Percentiles rank a stretch among this genome's conserved stretches.
These are phyloP conservation scores for Papiliotrema fonsecae DNA, from an alignment of 1,284 basidiomycete species.

Conservation along the genomic window DNA sequence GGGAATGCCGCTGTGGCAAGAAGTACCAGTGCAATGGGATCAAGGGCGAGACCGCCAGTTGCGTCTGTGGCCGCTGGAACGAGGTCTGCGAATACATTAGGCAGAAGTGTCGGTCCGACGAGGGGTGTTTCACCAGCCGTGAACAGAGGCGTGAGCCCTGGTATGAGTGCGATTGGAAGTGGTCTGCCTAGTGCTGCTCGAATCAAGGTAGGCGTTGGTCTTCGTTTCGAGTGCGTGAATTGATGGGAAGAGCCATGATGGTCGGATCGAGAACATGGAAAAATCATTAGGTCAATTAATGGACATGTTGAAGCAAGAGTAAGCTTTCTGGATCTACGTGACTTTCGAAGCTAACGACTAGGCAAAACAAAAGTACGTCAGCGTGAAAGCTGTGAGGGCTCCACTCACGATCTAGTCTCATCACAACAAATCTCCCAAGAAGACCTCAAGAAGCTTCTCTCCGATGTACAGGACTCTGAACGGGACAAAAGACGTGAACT, in stretches of 20 bases:
- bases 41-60: slow-evolving; percentile 17
- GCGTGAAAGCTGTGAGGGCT: not conserved
- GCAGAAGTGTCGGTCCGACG: slow-evolving; percentile 7
- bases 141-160: slow-evolving; percentile 2
- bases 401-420: slow-evolving; percentile 1
- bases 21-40: slow-evolving; percentile 1
- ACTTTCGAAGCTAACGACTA: slow-evolving; percentile 4
- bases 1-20: slow-evolving; percentile 5
- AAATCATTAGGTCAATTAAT: slow-evolving; percentile 33
- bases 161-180: slow-evolving; percentile 20
- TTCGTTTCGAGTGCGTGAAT: not conserved
- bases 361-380: slow-evolving; percentile 28
- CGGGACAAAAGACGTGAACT: slow-evolving; percentile 40
- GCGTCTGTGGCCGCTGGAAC: slow-evolving; percentile 8
- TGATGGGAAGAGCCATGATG: slow-evolving; percentile 1
- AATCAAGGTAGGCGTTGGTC: slow-evolving; percentile 17
- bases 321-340: slow-evolving; percentile 4
- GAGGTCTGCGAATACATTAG: not conserved
- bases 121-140: slow-evolving; percentile 26
- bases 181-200: slow-evolving; percentile 31
- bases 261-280: slow-evolving; percentile 35
- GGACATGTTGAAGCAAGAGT: slow-evolving; percentile 25
- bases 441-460: slow-evolving; percentile 32
- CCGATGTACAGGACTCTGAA: slow-evolving; percentile 32
- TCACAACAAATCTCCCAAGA: slow-evolving; percentile 31